These are phyloP conservation scores for Dryadomyces quercivorus DNA, from an alignment of 2,329 filamentous ascomycete species.

Conservation along the genomic window DNA sequence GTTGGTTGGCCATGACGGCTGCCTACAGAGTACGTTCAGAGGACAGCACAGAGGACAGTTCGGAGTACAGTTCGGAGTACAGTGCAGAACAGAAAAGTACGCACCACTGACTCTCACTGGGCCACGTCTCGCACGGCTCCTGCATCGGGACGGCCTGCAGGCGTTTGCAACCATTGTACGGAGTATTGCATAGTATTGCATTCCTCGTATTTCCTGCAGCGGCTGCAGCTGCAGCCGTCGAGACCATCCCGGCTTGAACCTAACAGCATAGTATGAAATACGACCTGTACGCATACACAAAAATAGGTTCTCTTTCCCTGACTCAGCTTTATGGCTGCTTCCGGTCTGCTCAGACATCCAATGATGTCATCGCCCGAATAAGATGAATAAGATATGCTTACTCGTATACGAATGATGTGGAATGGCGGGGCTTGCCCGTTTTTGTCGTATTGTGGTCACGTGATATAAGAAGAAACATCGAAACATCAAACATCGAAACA, in stretches of 20 bases:
- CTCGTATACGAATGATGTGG: too few relatives aligned
- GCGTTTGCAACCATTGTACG: neutral
- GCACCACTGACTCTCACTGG: neutral
- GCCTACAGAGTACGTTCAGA: too few relatives aligned
- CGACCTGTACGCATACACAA: too few relatives aligned
- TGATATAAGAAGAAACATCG: neutral
- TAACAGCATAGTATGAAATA: too few relatives aligned
- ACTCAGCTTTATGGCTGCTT: too few relatives aligned
- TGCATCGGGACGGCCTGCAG: neutral
- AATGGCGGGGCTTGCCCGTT: neutral
- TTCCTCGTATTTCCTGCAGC: neutral
- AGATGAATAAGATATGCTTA: neutral
- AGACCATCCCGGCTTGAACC: too few relatives aligned
- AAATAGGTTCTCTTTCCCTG: too few relatives aligned
- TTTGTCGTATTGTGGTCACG: neutral
- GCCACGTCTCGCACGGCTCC: neutral
- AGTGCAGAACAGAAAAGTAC: too few relatives aligned
- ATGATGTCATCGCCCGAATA: neutral
- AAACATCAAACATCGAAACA: neutral
- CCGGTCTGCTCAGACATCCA: neutral
- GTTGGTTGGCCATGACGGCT: too few relatives aligned
- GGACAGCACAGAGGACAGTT: too few relatives aligned
- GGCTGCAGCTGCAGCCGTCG: neutral
- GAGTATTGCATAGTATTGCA: too few relatives aligned
- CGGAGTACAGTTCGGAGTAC: too few relatives aligned